Percentiles rank a stretch among this genome's conserved stretches.
Evolutionary conservation across 441 rosid species (phyloP).

Genomic region (Bocquillonia castaneifolia): DNA sequence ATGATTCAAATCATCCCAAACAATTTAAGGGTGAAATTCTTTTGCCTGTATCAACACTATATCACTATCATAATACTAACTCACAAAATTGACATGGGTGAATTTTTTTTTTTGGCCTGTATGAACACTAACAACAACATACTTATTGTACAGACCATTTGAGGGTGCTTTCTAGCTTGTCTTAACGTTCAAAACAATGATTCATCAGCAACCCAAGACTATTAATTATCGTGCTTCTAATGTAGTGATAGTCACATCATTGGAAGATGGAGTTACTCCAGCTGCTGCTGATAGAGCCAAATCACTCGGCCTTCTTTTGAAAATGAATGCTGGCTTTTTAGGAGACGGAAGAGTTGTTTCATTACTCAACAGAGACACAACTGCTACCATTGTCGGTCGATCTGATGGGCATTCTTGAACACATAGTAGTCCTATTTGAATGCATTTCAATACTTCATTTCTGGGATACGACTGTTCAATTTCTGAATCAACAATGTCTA

Average conservation of each 20-base stretch:
- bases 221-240: neutral
- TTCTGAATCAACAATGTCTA: conserved; percentile 30
- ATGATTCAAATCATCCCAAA: no score
- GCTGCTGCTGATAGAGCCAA: neutral
- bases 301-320: neutral
- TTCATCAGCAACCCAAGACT: no score
- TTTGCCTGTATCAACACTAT: no score
- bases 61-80: no score
- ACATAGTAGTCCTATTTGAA: conserved; percentile 41
- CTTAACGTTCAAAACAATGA: no score
- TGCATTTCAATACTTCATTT: conserved; percentile 32
- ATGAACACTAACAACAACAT: no score
- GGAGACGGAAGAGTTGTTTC: conserved; percentile 18
- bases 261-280: neutral
- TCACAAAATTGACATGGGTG: no score
- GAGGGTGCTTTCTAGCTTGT: no score
- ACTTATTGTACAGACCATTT: no score
- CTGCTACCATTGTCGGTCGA: conserved; percentile 38
- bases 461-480: conserved; percentile 17
- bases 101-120: no score
- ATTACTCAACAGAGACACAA: conserved; percentile 39
- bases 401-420: conserved; percentile 37
- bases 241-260: conserved; percentile 3
- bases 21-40: no score
- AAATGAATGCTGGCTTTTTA: conserved; percentile 21